phyloP scores from a whole-genome alignment of 345 rosid genomes.

The Rhodamnia rubescens region DNA sequence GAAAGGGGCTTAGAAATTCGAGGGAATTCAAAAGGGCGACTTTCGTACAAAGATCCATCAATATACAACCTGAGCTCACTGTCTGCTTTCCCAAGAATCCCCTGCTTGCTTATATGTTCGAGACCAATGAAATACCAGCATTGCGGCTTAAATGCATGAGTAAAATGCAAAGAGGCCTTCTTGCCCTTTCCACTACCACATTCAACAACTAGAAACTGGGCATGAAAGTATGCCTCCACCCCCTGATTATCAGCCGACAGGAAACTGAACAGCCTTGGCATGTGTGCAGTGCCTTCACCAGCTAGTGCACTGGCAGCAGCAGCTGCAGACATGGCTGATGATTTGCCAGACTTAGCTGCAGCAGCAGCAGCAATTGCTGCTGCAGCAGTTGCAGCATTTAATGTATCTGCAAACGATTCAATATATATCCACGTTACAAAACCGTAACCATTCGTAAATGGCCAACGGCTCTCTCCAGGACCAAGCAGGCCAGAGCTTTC shows the following conservation, averaged over 20 bases:
- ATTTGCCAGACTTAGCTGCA: conserved; percentile 95
- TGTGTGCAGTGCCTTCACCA: conserved; percentile 97
- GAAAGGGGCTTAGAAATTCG: conserved; percentile 91
- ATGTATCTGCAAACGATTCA: conserved; percentile 98
- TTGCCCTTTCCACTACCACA: conserved; percentile 85
- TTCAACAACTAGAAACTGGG: conserved; percentile 97
- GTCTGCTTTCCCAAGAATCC: conserved; percentile 87
- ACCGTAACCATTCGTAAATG: conserved; percentile 86
- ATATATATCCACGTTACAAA: conserved; percentile 97
- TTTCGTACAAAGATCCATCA: conserved; percentile 92
- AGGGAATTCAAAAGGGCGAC: conserved; percentile 90
- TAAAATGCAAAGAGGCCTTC: conserved; percentile 95
- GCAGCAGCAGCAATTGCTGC: conserved; percentile 99
- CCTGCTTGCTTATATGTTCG: conserved; percentile 83
- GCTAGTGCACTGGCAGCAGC: conserved; percentile 99
- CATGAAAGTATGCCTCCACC: conserved; percentile 94
- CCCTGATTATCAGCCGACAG: conserved; percentile 97
- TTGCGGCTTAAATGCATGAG: conserved; percentile 97
- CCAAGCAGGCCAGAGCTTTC: conserved; percentile 99
- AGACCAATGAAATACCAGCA: conserved; percentile 98
- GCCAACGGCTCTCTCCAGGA: conserved; percentile 99
- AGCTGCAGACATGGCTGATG: conserved; percentile 99
- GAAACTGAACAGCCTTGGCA: conserved; percentile 98
- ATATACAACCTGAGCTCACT: conserved; percentile 84
- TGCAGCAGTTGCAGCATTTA: conserved; percentile 94